Evolutionary conservation across 2,329 filamentous ascomycete species (phyloP), one percentile per base, ranked within the genome.

Genomic region (Xenoacremonium recifei): DNA sequence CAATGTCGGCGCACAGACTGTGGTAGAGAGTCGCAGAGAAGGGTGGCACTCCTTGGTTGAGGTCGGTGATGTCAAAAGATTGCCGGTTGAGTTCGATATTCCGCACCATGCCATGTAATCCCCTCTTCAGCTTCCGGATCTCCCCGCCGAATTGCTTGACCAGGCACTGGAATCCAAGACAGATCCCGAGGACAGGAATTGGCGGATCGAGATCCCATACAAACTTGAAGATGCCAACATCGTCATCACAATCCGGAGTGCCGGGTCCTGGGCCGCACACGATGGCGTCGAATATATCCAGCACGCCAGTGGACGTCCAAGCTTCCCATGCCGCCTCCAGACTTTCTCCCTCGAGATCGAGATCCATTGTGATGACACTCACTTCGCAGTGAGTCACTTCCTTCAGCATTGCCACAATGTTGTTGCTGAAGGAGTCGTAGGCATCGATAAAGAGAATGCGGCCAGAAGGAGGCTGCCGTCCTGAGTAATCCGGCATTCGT

Each of bases 371-470:
- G 40, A 67, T 50, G 30, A 68, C 61, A 31, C 65, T 78, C 23
- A 95, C 84, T 13, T 83, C 72, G 16, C 79, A 85, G 45, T 76
- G 69, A 7, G 95, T 75, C 4, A 80, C 75, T 4, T 84, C 81
- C 54, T 85, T 79, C 35, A 97, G 75, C 23, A 96, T 79, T 5
- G 87, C 84, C 39, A 95, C 82, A 57, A 97, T 93, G 69, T 96
- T 97, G 69, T 95, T 91, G 41, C 90, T 89, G 68, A 96, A 99
- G 31, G 91, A 96, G 70, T 99, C 93, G 67, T 95, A 95, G 48
- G 92, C 91, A 65, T 97, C 93, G 53, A 99, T 76, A 68, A 95
- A 96, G 49, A 97, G 80, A 48, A 97, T 85, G 46, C 72, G 71
- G n/a, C n/a, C n/a, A n/a, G n/a, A n/a, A n/a, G n/a, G n/a, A n/a